These are phyloP conservation scores for Bipolaris victoriae DNA, from an alignment of 2,329 filamentous ascomycete species.

Conservation along the genomic window DNA sequence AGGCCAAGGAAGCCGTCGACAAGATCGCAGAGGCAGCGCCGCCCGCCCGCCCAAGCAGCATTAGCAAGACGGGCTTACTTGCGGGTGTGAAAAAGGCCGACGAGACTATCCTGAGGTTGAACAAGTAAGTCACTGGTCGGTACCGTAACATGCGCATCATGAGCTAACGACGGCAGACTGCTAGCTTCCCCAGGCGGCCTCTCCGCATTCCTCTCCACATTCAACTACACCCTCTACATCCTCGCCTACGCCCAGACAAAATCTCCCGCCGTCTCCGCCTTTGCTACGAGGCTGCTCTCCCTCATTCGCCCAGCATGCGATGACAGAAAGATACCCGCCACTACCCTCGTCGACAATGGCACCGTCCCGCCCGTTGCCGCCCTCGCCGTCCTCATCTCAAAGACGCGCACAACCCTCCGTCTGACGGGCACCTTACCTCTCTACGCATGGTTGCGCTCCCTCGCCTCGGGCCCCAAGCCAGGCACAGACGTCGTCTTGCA, in stretches of 20 bases:
- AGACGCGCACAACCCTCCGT: slow-evolving; percentile 53
- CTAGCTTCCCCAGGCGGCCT: slow-evolving; percentile 54
- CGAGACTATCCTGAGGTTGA: slow-evolving; percentile 50
- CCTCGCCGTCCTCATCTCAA: slow-evolving; percentile 50
- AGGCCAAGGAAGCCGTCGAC: slow-evolving; percentile 35
- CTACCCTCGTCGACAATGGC: slow-evolving; percentile 34
- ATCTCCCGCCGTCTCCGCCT: slow-evolving; percentile 38
- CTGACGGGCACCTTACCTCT: slow-evolving; percentile 53
- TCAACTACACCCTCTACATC: slow-evolving; percentile 56
- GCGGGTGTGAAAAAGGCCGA: slow-evolving; percentile 47
- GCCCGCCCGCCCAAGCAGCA: slow-evolving; percentile 21
- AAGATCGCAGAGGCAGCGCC: slow-evolving; percentile 32
- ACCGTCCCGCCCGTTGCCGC: slow-evolving; percentile 43
- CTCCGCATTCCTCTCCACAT: slow-evolving; percentile 54
- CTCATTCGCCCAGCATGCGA: slow-evolving; percentile 42
- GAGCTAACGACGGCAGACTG: slow-evolving; percentile 40
- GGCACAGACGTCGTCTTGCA: slow-evolving; percentile 52
- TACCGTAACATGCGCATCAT: not conserved
- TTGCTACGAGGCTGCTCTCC: slow-evolving; percentile 40
- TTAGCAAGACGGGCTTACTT: slow-evolving; percentile 28
- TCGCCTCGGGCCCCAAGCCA: slow-evolving; percentile 50
- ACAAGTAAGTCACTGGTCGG: slow-evolving; percentile 45
- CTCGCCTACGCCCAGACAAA: slow-evolving; percentile 53
- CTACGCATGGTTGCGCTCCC: slow-evolving; percentile 53
- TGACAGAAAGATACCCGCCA: slow-evolving; percentile 31